Evolutionary conservation across 108 stramenopile species (phyloP), one percentile per base, ranked within the genome.

Genomic region (Thalassiosira profunda): DNA sequence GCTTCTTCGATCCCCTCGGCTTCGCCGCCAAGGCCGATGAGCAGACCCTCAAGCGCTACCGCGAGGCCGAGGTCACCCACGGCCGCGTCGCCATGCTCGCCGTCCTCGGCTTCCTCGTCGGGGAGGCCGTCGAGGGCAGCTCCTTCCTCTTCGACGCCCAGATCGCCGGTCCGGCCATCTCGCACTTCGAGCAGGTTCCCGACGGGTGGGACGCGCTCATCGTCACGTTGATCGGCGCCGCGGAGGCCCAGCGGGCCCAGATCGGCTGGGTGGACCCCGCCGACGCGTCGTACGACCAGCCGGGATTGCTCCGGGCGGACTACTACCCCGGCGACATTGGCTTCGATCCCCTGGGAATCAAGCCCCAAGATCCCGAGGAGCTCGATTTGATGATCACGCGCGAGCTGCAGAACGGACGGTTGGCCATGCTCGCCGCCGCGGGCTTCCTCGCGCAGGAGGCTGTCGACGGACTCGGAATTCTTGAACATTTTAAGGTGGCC

Each of bases 401-500:
- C 40, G 94, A 95, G 76, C 59, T 96, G 37, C 91, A 96, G 81
- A 89, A 96, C 85, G 93, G 95, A 70, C 87, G 95, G 29, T 79
- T 96, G 47, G 95, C 91, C 21, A 96, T 96, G 95, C 79, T 94
- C 42, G 95, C 88, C 17, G 73, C 92, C 44, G 80, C 90, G 24
- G 95, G 95, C 24, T 87, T 96, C 72, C 46, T 91, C 34, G 91
- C 93, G 14, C 93, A 94, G 73, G 88, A 94, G 72, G 79, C 89
- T n/a, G 76, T 81, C 7, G 80, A 89, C 60, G 89, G 89, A 17
- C 83, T 89, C 80, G 86, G 78, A 63, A 88, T 92, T 76, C 23
- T 91, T 48, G 86, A 85, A 67, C 80, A 91, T 67, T 70, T 91
- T n/a, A n/a, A n/a, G n/a, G n/a, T 30, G 20, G 28, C 15, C 5